phyloP scores from a whole-genome alignment of 1,284 basidiomycete species.

The Prillingera fragicola region DNA sequence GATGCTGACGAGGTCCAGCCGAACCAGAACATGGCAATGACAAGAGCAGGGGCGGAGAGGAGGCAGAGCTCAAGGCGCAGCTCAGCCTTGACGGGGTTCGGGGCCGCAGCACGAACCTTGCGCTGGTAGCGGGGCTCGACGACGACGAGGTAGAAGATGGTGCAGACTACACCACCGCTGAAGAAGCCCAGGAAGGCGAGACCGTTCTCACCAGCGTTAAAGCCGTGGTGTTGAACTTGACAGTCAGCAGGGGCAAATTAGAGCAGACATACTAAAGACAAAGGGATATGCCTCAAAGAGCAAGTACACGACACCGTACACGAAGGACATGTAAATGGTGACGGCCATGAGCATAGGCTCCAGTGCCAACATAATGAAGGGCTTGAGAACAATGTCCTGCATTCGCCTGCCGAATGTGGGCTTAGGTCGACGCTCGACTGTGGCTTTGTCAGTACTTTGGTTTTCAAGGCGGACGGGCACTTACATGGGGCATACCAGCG shows the following conservation, averaged over 20 bases:
- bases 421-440: constrained; percentile 17
- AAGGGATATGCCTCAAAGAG: constrained; percentile 49
- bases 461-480: constrained; percentile 6
- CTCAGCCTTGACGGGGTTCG: constrained; percentile 29
- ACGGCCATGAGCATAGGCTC: constrained; percentile 72
- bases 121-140: constrained; percentile 27
- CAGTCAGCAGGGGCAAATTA: too few species aligned
- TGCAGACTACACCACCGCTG: constrained; percentile 41
- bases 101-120: constrained; percentile 23
- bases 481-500: constrained; percentile 55
- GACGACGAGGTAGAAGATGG: constrained; percentile 28
- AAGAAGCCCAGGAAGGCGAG: constrained; percentile 53
- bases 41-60: constrained; percentile 47
- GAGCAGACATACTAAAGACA: too few species aligned
- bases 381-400: constrained; percentile 54
- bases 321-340: constrained; percentile 59
- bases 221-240: constrained; percentile 48
- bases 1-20: constrained; percentile 49
- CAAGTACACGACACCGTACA: constrained; percentile 45
- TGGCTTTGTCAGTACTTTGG: background rate
- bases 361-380: constrained; percentile 61
- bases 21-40: constrained; percentile 48
- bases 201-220: constrained; percentile 51
- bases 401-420: constrained; percentile 33
- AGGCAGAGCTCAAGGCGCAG: constrained; percentile 39